Evolutionary conservation across 2,329 filamentous ascomycete species (phyloP), one percentile per base, ranked within the genome.

Genomic region (Raffaelea ambrosiae): DNA sequence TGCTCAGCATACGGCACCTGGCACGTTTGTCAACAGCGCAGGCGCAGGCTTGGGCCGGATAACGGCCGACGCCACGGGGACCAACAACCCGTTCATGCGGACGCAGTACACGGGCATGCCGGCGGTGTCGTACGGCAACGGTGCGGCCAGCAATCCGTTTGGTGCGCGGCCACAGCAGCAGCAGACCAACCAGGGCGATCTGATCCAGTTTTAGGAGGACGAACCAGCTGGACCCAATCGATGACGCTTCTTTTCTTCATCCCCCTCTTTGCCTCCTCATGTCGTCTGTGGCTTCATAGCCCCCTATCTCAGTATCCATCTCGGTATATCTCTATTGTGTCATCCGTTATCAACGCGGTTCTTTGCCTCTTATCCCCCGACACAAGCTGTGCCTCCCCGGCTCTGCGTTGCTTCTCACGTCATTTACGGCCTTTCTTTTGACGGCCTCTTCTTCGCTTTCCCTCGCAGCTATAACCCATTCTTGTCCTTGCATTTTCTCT

Each of bases 1-100:
- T 2, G 83, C 93, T 2, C 93, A 98, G 63, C 93, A 98, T 65
- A 98, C 93, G 0, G 89, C 93, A 1, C 93, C 93, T 0, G 93
- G 91, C 22, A 94, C 87, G 0, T 98, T 97, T 63, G 84, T 98
- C 68, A 98, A 98, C 69, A 95, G 88, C 51, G 89, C 93, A 7
- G 93, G 93, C 44, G 74, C 84, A 35, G 87, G 88, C n/a, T 69
- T 87, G 49, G 80, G 81, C 57, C 77, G 79, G 49, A 67, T 96
- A 40, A 86, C 72, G 51, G 63, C 73, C 47, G 72, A 89, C 19
- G 88, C 87, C 1, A 88, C 83, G 2, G 85, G 84, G 29, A 49
- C 50, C 7, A 93, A 79, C 70, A 97, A 97, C 61, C 93, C 93
- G 1, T 98, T 97, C 70, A 70, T 95, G 57, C 79, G 83, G 51